phyloP scores from a whole-genome alignment of 257 asterid species.

The Solanum appendiculatum region DNA sequence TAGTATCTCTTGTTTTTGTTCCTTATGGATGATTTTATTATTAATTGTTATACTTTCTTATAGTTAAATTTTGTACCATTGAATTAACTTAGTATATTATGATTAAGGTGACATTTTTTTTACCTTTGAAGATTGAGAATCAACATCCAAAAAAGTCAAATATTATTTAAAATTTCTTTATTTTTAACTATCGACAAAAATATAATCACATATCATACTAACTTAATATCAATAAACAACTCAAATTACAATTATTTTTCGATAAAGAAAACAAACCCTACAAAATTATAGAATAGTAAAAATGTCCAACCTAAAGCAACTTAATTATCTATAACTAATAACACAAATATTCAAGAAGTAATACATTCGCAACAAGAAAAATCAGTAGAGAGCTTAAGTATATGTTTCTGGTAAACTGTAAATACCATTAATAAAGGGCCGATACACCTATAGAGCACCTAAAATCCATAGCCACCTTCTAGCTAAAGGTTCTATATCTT shows the following conservation, averaged over 20 bases:
- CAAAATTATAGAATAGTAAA: neutral
- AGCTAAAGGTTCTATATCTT: too few relatives aligned
- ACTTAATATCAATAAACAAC: neutral
- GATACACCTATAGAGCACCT: too few relatives aligned
- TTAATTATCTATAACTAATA: neutral
- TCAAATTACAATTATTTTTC: neutral
- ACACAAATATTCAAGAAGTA: neutral
- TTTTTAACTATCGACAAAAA: neutral
- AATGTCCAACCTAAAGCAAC: neutral
- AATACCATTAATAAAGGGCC: too few relatives aligned
- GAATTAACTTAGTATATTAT: neutral
- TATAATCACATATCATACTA: neutral
- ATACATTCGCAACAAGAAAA: neutral
- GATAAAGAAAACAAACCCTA: neutral
- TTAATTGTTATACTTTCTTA: neutral
- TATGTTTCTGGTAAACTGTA: too few relatives aligned
- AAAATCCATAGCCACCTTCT: too few relatives aligned
- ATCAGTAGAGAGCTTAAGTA: too few relatives aligned
- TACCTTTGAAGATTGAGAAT: neutral
- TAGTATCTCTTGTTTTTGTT: neutral
- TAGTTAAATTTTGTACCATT: neutral
- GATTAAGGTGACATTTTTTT: neutral
- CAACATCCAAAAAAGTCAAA: fast-evolving
- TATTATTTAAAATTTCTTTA: neutral
- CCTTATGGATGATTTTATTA: neutral